phyloP scores from a whole-genome alignment of 495 filamentous ascomycete genomes.

The Podospora pseudoanserina region DNA sequence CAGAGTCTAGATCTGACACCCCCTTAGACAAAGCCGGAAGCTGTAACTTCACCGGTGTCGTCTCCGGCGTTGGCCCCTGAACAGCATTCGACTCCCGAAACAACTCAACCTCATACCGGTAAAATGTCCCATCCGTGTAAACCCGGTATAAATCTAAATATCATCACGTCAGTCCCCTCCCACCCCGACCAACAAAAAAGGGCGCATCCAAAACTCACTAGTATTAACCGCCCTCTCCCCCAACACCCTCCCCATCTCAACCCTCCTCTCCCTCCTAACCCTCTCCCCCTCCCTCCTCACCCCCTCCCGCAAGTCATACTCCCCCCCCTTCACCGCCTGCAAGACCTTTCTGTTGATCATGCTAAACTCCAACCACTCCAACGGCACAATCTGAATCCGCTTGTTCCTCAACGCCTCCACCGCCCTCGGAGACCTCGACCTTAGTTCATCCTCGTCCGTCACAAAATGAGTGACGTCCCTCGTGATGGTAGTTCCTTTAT shows the following conservation, averaged over 20 bases:
- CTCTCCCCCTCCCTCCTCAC: slow-evolving; percentile 1
- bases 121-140: neutral
- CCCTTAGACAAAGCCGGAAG: neutral
- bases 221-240: slow-evolving; percentile 8
- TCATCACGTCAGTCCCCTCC: neutral
- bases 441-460: neutral
- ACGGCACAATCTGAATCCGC: neutral
- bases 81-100: neutral
- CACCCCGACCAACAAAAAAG: neutral
- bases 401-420: neutral
- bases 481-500: neutral
- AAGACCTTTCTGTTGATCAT: slow-evolving; percentile 9
- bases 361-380: slow-evolving; percentile 10
- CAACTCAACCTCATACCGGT: slow-evolving; percentile 5
- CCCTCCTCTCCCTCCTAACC: neutral
- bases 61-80: neutral
- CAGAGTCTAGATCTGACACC: too few species aligned
- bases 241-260: neutral
- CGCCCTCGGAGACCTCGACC: neutral
- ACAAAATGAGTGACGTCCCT: slow-evolving; percentile 5
- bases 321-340: neutral
- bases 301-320: neutral
- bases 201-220: neutral
- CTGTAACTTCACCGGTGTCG: neutral
- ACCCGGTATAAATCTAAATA: neutral